These are phyloP conservation scores for Sporobolomyces pararoseus DNA, from an alignment of 768 basidiomycete species.

Conservation along the genomic window DNA sequence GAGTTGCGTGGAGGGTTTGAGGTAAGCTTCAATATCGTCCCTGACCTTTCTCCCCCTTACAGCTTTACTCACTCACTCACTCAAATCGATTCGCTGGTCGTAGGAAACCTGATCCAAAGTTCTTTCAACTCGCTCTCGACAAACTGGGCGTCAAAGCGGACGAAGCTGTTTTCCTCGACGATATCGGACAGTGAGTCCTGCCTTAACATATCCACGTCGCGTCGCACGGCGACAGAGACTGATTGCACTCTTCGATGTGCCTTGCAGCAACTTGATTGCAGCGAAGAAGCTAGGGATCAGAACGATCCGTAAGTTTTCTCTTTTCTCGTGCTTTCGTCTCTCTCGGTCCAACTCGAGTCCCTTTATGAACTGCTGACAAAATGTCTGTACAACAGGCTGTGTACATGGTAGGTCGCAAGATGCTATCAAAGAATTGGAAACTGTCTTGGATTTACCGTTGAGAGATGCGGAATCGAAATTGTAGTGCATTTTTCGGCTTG, in stretches of 20 bases:
- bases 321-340: no score
- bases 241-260: not conserved
- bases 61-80: not conserved
- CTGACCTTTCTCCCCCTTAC: not conserved
- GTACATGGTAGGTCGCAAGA: conserved; percentile 7
- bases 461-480: conserved; percentile 5
- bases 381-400: not conserved
- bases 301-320: conserved; percentile 32
- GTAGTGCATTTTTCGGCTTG: not conserved
- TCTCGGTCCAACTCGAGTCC: no score
- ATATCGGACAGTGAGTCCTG: conserved; percentile 28
- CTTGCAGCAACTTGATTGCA: conserved; percentile 26
- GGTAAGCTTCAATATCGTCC: conserved; percentile 10
- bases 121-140: conserved; percentile 32
- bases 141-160: conserved; percentile 22
- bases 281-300: conserved; percentile 28
- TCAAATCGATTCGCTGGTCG: not conserved
- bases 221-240: not conserved
- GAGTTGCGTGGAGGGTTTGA: conserved; percentile 27
- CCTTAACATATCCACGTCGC: not conserved
- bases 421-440: conserved; percentile 25
- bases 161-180: conserved; percentile 42
- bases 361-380: not conserved
- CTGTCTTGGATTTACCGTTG: conserved; percentile 6
- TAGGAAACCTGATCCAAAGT: conserved; percentile 39